Evolutionary conservation across 1,284 basidiomycete genomes (phyloP).

Genomic region (Takashimella tepidaria): DNA sequence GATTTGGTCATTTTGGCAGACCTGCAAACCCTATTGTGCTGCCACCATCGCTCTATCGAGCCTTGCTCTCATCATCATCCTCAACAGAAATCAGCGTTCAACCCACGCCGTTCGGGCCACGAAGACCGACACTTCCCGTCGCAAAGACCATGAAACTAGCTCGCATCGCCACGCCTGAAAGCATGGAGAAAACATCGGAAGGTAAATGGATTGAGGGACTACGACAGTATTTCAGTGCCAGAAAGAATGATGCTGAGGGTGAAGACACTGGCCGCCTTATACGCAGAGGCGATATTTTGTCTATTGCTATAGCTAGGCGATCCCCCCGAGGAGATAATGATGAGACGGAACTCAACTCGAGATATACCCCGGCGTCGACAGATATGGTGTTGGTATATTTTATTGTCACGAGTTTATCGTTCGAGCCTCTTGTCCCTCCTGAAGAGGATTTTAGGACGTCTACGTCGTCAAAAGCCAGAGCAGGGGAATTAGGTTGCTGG

Average conservation of each 20-base stretch:
- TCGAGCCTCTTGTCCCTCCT: conserved; percentile 50
- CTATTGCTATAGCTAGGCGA: conserved; percentile 54
- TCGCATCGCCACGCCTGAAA: conserved; percentile 73
- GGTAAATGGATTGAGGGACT: conserved; percentile 63
- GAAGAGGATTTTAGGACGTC: conserved; percentile 50
- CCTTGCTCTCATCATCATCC: conserved; percentile 19
- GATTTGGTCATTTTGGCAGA: too few species aligned
- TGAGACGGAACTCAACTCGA: not conserved
- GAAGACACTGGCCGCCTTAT: conserved; percentile 54
- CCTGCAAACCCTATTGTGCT: conserved; percentile 58
- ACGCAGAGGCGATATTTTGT: conserved; percentile 74
- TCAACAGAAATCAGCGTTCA: conserved; percentile 29
- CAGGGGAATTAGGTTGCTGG: conserved; percentile 78
- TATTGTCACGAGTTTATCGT: conserved; percentile 69
- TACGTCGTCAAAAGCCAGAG: conserved; percentile 39
- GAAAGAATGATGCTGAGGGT: conserved; percentile 29
- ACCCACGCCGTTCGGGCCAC: conserved; percentile 46
- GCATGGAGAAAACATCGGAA: conserved; percentile 70
- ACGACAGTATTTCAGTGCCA: conserved; percentile 60
- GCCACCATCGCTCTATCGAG: conserved; percentile 31
- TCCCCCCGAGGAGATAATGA: conserved; percentile 47
- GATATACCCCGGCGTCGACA: too few species aligned
- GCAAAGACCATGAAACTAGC: conserved; percentile 73
- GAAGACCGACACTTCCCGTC: conserved; percentile 60
- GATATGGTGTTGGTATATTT: conserved; percentile 61